These are phyloP conservation scores for Amanita pseudoporphyria DNA, from an alignment of 768 basidiomycete species.

Conservation along the genomic window DNA sequence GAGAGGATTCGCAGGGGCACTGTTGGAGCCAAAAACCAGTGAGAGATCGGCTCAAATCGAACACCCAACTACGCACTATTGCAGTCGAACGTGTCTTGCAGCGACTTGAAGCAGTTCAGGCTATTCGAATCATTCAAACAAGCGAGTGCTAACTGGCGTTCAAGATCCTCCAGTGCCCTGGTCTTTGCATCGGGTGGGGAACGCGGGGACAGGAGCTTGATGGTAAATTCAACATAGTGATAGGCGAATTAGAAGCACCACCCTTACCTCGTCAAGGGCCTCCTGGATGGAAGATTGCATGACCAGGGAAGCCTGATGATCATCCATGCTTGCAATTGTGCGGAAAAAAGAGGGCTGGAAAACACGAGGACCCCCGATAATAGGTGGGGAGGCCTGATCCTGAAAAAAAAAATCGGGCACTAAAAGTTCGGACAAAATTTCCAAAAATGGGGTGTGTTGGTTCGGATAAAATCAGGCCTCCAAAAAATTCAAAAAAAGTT, in stretches of 20 bases:
- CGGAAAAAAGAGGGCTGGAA: not conserved
- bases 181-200: slow-evolving; percentile 42
- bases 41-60: not conserved
- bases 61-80: slow-evolving; percentile 44
- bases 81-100: slow-evolving; percentile 78
- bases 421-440: too few relatives aligned
- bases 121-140: slow-evolving; percentile 34
- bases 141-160: slow-evolving; percentile 43
- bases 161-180: slow-evolving; percentile 44
- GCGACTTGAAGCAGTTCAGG: slow-evolving; percentile 44
- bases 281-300: slow-evolving; percentile 45
- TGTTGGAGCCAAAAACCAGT: slow-evolving; percentile 17
- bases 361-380: too few relatives aligned
- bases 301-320: slow-evolving; percentile 11
- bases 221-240: slow-evolving; percentile 1
- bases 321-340: slow-evolving; percentile 14
- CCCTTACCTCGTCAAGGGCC: slow-evolving; percentile 55
- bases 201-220: slow-evolving; percentile 55
- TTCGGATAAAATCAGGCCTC: too few relatives aligned
- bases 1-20: slow-evolving; percentile 58
- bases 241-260: not conserved
- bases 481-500: too few relatives aligned
- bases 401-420: too few relatives aligned
- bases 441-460: too few relatives aligned
- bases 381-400: too few relatives aligned